These are phyloP conservation scores for Seminavis robusta DNA, from an alignment of 108 stramenopile genomes.

Conservation along the genomic window DNA sequence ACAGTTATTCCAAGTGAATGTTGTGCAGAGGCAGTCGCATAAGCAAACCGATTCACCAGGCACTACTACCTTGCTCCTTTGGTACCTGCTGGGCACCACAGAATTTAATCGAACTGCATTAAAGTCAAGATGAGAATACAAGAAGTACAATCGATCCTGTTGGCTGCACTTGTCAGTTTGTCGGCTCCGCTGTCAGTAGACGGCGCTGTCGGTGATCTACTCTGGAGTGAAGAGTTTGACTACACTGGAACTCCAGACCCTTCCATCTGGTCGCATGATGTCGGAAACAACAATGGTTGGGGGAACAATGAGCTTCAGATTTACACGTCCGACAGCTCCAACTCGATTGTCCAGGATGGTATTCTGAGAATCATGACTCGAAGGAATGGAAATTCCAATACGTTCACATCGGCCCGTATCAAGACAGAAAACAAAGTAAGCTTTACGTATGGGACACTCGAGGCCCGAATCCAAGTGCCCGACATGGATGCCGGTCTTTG, in stretches of 20 bases:
- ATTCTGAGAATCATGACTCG: background rate
- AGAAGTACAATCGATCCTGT: too few relatives aligned
- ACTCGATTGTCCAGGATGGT: conserved; percentile 1
- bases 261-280: conserved; percentile 7
- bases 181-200: too few relatives aligned
- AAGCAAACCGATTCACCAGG: too few relatives aligned
- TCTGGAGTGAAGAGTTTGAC: conserved; percentile 13
- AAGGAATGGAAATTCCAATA: background rate
- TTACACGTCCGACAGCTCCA: conserved; percentile 6
- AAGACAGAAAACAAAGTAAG: conserved; percentile 4
- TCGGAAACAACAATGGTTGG: conserved; percentile 18
- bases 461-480: conserved; percentile 20
- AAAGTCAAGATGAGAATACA: too few relatives aligned
- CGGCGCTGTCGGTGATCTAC: too few relatives aligned
- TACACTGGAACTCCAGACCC: background rate
- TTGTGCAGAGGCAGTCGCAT: too few relatives aligned
- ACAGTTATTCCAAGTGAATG: too few relatives aligned
- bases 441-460: conserved; percentile 15
- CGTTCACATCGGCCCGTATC: conserved; percentile 22
- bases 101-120: too few relatives aligned
- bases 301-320: conserved; percentile 22
- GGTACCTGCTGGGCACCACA: too few relatives aligned
- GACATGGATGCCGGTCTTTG: conserved; percentile 15
- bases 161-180: too few relatives aligned
- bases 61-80: too few relatives aligned